Evolutionary conservation across 176 grass and related monocot genomes (phyloP).

Genomic region (Typha latifolia): DNA sequence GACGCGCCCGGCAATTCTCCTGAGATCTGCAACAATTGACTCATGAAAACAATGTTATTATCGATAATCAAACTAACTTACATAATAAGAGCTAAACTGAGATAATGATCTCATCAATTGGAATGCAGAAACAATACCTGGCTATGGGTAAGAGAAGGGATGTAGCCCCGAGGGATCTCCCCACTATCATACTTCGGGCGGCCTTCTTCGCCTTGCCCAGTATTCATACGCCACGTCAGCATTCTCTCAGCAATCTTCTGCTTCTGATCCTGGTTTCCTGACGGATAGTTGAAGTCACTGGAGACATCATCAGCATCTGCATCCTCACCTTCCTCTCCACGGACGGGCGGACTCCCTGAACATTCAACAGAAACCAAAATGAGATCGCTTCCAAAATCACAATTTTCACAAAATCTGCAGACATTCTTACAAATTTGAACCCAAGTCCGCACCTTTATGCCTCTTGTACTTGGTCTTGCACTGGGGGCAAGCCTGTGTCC

Average conservation of each 20-base stretch:
- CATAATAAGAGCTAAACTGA: too few species aligned
- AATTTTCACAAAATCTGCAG: conserved; percentile 1
- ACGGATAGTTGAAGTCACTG: conserved; percentile 61
- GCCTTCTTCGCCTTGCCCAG: conserved; percentile 41
- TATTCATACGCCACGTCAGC: conserved; percentile 70
- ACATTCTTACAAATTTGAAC: not conserved
- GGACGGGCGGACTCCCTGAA: conserved; percentile 66
- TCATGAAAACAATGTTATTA: not conserved
- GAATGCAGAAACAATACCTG: conserved; percentile 32
- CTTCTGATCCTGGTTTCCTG: conserved; percentile 63
- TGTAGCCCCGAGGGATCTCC: conserved; percentile 78
- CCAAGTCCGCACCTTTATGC: conserved; percentile 19
- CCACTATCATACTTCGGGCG: conserved; percentile 79
- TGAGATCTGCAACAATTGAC: conserved; percentile 42
- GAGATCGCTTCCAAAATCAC: not conserved
- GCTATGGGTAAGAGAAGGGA: conserved; percentile 67
- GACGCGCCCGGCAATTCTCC: conserved; percentile 77
- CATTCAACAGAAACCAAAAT: conserved; percentile 4
- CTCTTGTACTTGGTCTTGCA: conserved; percentile 32
- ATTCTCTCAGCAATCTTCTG: conserved; percentile 76
- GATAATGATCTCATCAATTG: not conserved
- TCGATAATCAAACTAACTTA: not conserved
- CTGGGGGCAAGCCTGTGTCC: conserved; percentile 23
- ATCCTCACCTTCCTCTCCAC: conserved; percentile 59
- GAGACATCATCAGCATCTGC: conserved; percentile 57